Base-by-base conservation (phyloP, 345 rosid species). In the Citrus trifoliata region DNA sequence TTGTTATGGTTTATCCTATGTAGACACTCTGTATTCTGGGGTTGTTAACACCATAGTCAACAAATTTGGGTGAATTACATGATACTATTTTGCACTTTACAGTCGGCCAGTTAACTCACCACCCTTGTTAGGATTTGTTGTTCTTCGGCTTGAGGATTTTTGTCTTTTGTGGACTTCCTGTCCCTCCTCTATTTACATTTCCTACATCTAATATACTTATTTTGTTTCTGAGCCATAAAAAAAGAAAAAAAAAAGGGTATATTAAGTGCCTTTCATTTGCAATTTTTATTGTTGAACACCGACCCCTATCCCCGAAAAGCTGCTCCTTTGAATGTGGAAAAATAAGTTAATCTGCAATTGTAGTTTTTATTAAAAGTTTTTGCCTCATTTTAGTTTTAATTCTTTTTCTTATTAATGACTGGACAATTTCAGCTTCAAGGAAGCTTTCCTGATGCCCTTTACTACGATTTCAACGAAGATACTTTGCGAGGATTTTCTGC, bases 391-490 rank as follows among this genome's bases (percentile, higher is more conserved):
- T n/a, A 58, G 6, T 80, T 71, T 27, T 59, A 64, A 30, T 33
- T 69, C n/a, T 66, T 68, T 16, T 28, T 74, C 59, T 56, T 55
- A 69, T 42, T 59, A 24, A 55, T 73, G 73, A 67, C 68, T 80
- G 19, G 48, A 30, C 68, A 78, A 75, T 85, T 78, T 79, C 86
- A 95, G 95, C 82, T 91, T 92, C 86, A 92, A 91, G 91, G 88
- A 87, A 85, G 97, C 97, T 81, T 91, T 92, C 79, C 86, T 81
- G 76, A 90, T 88, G 93, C 98, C 97, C 72, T 95, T 92, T 81
- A 85, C 93, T 72, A 80, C 98, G 18, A 89, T 93, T 80, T 92
- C 98, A 33, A 80, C 82, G 67, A 89, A 88, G 88, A 89, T 94
- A 83, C 75, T 87, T 73, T 91, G 90, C 73, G 81, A 84, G 80